phyloP scores from a whole-genome alignment of 2,329 filamentous ascomycete species.

The Aspergillus phoenicis region DNA sequence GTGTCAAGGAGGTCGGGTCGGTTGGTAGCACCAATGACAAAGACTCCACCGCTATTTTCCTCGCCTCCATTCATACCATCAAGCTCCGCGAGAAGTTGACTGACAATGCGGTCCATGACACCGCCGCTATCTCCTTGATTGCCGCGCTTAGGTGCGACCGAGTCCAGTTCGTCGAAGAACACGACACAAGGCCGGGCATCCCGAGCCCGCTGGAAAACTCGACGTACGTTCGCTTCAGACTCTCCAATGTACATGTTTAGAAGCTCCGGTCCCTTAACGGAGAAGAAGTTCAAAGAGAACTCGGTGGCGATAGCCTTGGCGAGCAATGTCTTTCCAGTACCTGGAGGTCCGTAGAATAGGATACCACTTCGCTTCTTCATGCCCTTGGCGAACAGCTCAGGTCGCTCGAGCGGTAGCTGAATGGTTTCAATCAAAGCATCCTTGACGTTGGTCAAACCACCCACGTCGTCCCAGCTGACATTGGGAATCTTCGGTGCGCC shows the following conservation, averaged over 20 bases:
- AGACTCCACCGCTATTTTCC: constrained; percentile 77
- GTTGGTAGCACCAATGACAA: constrained; percentile 96
- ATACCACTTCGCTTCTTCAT: constrained; percentile 99
- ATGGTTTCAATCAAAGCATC: constrained; percentile 97
- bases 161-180: constrained; percentile 97
- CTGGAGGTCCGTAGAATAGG: constrained; percentile 95
- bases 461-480: constrained; percentile 94
- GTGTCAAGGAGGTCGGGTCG: constrained; percentile 89
- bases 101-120: constrained; percentile 97
- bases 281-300: constrained; percentile 99
- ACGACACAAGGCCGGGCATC: constrained; percentile 97
- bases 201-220: constrained; percentile 98
- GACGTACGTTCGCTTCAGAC: constrained; percentile 98
- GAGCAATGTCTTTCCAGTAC: constrained; percentile 99
- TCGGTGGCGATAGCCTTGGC: constrained; percentile 99
- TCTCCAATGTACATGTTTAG: constrained; percentile 99
- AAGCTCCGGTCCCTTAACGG: constrained; percentile 95
- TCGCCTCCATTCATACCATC: constrained; percentile 97
- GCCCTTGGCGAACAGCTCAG: constrained; percentile 92
- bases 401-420: constrained; percentile 84
- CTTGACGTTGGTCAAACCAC: constrained; percentile 90
- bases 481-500: constrained; percentile 98
- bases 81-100: constrained; percentile 88
- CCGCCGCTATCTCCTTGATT: constrained; percentile 97
- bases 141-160: constrained; percentile 91